phyloP scores from a whole-genome alignment of 192 early-diverging fungal genomes.

The Cladochytrium replicatum region DNA sequence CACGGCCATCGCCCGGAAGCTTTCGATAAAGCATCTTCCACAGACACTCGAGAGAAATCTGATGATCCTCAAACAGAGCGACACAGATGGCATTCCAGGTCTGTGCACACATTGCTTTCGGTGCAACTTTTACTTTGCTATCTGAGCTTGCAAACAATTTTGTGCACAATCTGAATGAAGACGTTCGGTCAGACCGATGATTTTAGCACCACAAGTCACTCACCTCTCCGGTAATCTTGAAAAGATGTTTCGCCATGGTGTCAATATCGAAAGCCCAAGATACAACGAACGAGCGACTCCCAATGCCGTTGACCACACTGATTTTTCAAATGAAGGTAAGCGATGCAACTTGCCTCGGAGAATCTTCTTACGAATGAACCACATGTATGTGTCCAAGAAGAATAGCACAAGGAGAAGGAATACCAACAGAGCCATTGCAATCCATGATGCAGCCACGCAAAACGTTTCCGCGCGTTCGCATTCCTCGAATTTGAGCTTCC shows the following conservation, averaged over 20 bases:
- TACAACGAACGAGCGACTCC: slow-evolving; percentile 67
- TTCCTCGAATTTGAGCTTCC: neutral
- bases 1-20: slow-evolving; percentile 3
- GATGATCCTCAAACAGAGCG: slow-evolving; percentile 74
- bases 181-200: neutral
- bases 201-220: neutral
- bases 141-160: slow-evolving; percentile 1
- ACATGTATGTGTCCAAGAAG: slow-evolving; percentile 79
- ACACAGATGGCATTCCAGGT: slow-evolving; percentile 79
- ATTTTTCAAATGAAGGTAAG: neutral
- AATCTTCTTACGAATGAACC: slow-evolving; percentile 44
- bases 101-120: slow-evolving; percentile 64
- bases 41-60: slow-evolving; percentile 63
- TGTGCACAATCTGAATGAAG: neutral
- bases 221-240: slow-evolving; percentile 60
- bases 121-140: neutral
- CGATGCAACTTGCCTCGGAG: neutral
- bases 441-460: slow-evolving; percentile 55
- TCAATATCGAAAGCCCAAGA: slow-evolving; percentile 71
- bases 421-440: slow-evolving; percentile 65
- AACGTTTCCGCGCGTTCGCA: slow-evolving; percentile 14
- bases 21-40: slow-evolving; percentile 60
- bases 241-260: slow-evolving; percentile 73
- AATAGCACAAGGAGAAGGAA: slow-evolving; percentile 63
- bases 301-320: slow-evolving; percentile 74